Evolutionary conservation across 805 yeast genomes (phyloP), one percentile per base, ranked within the genome.

Genomic region (Yamadazyma tumulicola): DNA sequence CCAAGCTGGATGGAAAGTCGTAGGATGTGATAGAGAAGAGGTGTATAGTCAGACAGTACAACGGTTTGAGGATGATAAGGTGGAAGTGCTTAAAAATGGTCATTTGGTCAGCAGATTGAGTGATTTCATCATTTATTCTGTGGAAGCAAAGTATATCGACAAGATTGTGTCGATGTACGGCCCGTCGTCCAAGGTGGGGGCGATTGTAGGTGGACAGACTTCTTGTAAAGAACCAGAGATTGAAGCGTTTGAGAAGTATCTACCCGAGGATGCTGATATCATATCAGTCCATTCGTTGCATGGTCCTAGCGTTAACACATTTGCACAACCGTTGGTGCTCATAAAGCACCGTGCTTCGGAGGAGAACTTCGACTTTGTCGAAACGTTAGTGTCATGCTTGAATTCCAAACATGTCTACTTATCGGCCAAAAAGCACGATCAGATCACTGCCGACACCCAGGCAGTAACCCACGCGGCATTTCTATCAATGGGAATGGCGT

Each of bases 381-480:
- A 77, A 38, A 38, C 70, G 1, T 52, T 88, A 4, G 69, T 89
- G 40, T 63, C 81, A 4, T 85, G 95, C 53, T 70, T 93, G 33
- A 67, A 83, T 19, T 86, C 96, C 9, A 83, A 82, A 43, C 68
- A 75, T 22, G 97, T 88, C 17, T 72, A 78, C 35, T 67, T 93
- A 20, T 70, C 86, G 0, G 95, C 93, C n/a, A 71, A 75, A 34
- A 89, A 89, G 54, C 98, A 93, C 56, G 98, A 93, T 57, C 77
- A 74, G 48, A 91, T 93, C 43, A 91, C 98, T 0, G 98, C 98
- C 0, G 98, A 93, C 56, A 93, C 97, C 2, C 98, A 93, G 58
- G 97, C 97, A 0, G 96, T 91, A 12, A 93, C 98, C 0, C 98
- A 93, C 55, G 97, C 97, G 9, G 97, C 97, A 0, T 93, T 93